Base-by-base conservation (phyloP, 306 rosid species). In the Castanea crenata region DNA sequence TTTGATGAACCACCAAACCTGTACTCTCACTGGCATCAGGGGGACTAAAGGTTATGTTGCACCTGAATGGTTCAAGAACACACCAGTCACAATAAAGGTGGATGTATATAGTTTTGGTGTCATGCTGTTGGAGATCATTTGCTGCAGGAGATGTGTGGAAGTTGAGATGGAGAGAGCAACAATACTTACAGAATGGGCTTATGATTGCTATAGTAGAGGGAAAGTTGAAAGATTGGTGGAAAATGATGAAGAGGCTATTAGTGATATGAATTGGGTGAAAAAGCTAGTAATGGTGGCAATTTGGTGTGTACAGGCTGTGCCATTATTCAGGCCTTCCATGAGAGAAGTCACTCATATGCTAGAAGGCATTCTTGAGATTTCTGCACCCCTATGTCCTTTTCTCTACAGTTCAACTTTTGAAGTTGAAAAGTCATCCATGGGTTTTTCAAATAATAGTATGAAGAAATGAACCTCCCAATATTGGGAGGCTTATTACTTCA, bases 61-160 rank as follows among this genome's bases (percentile, higher is more conserved):
- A 63, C 69, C 69, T 27, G 69, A 63, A n/a, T 63, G 69, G 69
- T 63, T 63, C 20, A 63, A n/a, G 69, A 29, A 14, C 69, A 63
- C 41, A 14, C 41, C 69, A 13, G 41, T 63, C 41, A 63, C 69
- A 1, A 10, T 29, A 29, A 63, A 63, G 20, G 69, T 63, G 41
- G 69, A 29, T 14, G 69, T 63, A 1, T 63, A 63, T 29, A 63
- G 69, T 1, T 63, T 63, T 29, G 69, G 69, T 13, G 69, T 63
- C 20, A 29, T 63, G 69, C 9, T 63, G 38, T 29, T 63, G 20
- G 69, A 63, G 69, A 63, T 63, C 69, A 63, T 63, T 63, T 63
- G 69, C n/a, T 63, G 69, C 20, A 29, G 69, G n/a, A 63, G n/a
- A 15, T 63, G 41, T 63, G 69, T 63, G 41, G 69, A 63, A 13